Evolutionary conservation across 1,139 yeast species (phyloP), one percentile per base, ranked within the genome.

Genomic region (Taphrina sp.): DNA sequence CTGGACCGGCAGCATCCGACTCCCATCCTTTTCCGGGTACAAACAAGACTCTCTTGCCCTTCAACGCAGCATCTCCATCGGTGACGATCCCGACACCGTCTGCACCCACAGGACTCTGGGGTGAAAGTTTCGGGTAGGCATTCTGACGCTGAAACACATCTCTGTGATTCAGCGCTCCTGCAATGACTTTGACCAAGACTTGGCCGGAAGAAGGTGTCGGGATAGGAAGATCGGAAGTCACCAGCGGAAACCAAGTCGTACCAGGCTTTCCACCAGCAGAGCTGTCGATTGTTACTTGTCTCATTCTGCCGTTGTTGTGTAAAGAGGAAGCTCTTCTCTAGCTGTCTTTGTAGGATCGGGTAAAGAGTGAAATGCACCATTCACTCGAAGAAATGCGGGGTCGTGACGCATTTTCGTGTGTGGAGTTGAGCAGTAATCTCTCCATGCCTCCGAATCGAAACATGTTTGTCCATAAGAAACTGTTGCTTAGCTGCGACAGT

Each of bases 81-180:
- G 52, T 46, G 28, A 61, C 61, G 5, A 26, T n/a, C n/a, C 63
- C 64, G 5, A 61, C 61, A 5, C 59, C 59, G 33, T 61, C 64
- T 2, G 62, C 58, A 28, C 61, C 62, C 7, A 60, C 56, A 2
- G 62, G 56, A 24, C 60, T 56, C 17, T 51, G 57, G 34, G 49
- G 41, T 4, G 58, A 46, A 12, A 57, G 31, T 26, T 61, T 63
- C 4, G 64, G 64, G 42, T 61, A 61, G 5, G 60, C 59, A 35
- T 55, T 59, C 53, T 61, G 62, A 10, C 60, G 60, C 8, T 56
- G 45, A 23, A 60, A 61, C 12, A 60, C 56, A 47, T 61, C 64
- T 22, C 64, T 61, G 36, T 61, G 64, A 31, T 61, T 61, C 33
- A 61, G 54, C 2, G 63, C 58, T n/a, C 51, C 58, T 8, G 63